phyloP scores from a whole-genome alignment of 78 protist species.

The Blattamonas nauphoetae region DNA sequence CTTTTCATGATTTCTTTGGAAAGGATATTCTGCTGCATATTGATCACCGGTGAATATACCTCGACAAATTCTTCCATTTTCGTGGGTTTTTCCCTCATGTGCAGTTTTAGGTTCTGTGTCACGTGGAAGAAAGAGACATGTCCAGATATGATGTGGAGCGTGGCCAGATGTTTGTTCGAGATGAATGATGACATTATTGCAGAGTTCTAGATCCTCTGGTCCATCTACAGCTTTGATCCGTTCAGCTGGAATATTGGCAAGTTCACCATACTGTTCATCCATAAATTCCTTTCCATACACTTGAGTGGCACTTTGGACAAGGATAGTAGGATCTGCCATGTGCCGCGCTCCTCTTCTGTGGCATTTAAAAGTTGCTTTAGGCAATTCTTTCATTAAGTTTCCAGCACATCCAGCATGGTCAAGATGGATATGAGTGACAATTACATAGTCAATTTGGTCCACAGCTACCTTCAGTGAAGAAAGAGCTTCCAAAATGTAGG shows the following conservation, averaged over 20 bases:
- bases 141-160: not conserved
- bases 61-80: not conserved
- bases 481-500: not conserved
- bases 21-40: not conserved
- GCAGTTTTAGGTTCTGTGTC: not conserved
- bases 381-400: not conserved
- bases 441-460: not conserved
- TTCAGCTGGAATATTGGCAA: not conserved
- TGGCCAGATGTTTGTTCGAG: not conserved
- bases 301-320: not conserved
- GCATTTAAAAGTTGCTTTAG: not conserved
- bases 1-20: not conserved
- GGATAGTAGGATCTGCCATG: constrained; percentile 3
- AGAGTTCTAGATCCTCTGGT: not conserved
- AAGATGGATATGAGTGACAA: constrained; percentile 4
- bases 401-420: constrained; percentile 11
- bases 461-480: not conserved
- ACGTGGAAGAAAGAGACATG: not conserved
- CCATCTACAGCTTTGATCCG: not conserved
- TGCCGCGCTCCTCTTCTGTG: constrained; percentile 15
- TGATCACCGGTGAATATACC: not conserved
- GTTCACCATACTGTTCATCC: not conserved
- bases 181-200: not conserved
- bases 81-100: too few relatives aligned
- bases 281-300: constrained; percentile 1